These are phyloP conservation scores for Phytophthora tubulina DNA, from an alignment of 352 stramenopile species.

Conservation along the genomic window DNA sequence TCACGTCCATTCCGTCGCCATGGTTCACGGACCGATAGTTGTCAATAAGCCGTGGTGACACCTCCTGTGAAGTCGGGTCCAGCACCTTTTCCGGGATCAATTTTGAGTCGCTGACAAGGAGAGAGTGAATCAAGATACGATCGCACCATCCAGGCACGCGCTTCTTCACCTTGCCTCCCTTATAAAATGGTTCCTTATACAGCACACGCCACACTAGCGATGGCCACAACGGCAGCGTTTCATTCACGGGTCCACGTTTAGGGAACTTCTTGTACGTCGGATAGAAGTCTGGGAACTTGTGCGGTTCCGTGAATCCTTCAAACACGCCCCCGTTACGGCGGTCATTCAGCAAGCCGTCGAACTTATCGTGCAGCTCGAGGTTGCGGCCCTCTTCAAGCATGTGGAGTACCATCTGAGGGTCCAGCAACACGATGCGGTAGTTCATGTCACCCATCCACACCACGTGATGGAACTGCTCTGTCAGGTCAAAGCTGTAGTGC, in stretches of 20 bases:
- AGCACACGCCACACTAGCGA: conserved; percentile 80
- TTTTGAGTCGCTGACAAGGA: conserved; percentile 83
- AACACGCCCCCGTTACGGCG: conserved; percentile 78
- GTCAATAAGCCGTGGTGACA: conserved; percentile 56
- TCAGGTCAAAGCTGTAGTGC: conserved; percentile 83
- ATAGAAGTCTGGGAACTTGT: conserved; percentile 90
- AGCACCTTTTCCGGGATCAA: conserved; percentile 79
- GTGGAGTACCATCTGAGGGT: conserved; percentile 78
- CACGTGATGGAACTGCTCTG: conserved; percentile 90
- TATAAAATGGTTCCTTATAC: conserved; percentile 93
- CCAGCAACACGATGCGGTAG: conserved; percentile 84
- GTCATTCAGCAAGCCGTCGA: conserved; percentile 86
- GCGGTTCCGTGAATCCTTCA: conserved; percentile 83
- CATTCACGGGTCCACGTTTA: conserved; percentile 73
- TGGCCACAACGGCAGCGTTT: conserved; percentile 70
- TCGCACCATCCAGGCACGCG: conserved; percentile 90
- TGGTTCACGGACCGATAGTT: conserved; percentile 89
- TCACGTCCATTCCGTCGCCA: conserved; percentile 83
- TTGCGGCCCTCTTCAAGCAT: conserved; percentile 85
- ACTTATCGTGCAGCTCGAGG: conserved; percentile 84
- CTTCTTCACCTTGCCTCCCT: conserved; percentile 91
- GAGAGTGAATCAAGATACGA: conserved; percentile 86
- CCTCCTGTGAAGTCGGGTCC: conserved; percentile 57
- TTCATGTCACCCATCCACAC: conserved; percentile 93
- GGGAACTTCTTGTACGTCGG: conserved; percentile 92